Conservation (phyloP, 2,329 filamentous ascomycete genomes). For the Colletotrichum sp. region DNA sequence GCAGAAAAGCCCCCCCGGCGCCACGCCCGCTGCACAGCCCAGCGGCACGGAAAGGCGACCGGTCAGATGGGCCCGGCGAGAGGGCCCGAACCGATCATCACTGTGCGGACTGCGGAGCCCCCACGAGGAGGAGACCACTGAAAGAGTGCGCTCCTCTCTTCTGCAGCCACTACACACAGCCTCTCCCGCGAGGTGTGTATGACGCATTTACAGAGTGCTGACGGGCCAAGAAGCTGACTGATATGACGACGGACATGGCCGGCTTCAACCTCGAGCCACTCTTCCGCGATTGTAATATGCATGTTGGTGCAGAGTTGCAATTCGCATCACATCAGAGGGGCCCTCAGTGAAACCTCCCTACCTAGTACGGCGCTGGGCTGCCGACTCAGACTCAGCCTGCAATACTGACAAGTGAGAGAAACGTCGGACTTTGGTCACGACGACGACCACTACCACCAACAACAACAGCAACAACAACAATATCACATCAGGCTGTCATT, state of each 20-base stretch:
- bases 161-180: background rate
- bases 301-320: background rate
- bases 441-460: too few species aligned
- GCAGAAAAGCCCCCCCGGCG: background rate
- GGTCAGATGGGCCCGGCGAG: background rate
- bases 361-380: background rate
- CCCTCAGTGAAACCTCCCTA: background rate
- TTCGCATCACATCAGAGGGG: background rate
- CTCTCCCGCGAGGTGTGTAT: background rate
- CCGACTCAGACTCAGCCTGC: background rate
- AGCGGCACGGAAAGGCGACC: background rate
- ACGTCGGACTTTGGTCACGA: background rate
- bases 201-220: constrained; percentile 4
- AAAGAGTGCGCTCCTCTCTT: background rate
- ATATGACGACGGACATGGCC: background rate
- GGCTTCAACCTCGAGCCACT: background rate
- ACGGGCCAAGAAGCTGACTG: constrained; percentile 7
- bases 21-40: background rate
- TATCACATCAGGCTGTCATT: background rate
- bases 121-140: background rate
- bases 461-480: background rate
- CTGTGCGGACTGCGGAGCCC: background rate
- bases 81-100: background rate
- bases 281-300: background rate
- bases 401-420: background rate